Conservation (phyloP, 345 rosid genomes). For the Gossypium longicalyx region DNA sequence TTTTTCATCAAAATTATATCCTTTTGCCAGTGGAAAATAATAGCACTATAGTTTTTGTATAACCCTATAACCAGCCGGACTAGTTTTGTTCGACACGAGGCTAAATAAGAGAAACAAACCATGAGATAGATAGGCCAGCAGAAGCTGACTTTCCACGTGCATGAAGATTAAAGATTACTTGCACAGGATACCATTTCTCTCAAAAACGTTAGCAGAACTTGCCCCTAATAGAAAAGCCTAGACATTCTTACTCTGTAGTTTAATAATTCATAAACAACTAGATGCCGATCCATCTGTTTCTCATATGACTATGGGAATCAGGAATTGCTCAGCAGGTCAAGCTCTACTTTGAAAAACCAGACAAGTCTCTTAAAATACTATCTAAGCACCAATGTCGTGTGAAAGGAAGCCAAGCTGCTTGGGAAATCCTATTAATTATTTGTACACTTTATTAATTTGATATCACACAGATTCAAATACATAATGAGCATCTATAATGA, state of each 20-base stretch:
- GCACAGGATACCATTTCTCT: background rate
- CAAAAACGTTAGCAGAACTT: background rate
- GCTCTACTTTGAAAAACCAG: background rate
- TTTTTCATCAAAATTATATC: background rate
- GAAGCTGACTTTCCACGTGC: background rate
- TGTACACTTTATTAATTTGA: background rate
- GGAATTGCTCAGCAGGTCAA: background rate
- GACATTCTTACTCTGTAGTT: too few relatives aligned
- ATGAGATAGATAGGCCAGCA: background rate
- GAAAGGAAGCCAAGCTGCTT: too few relatives aligned
- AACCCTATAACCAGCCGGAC: background rate
- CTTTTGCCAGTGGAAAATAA: background rate
- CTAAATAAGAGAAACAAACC: slow-evolving; percentile 2
- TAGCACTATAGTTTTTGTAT: background rate
- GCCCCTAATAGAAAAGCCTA: background rate
- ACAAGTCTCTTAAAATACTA: background rate
- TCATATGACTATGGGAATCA: background rate
- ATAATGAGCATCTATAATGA: background rate
- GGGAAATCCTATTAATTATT: too few relatives aligned
- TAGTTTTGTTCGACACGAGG: background rate
- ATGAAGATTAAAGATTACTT: background rate
- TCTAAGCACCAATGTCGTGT: too few relatives aligned
- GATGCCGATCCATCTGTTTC: background rate
- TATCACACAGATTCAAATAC: background rate
- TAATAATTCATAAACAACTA: background rate